Conservation (phyloP, 2,329 filamentous ascomycete genomes). For the Trichoderma polysporum region DNA sequence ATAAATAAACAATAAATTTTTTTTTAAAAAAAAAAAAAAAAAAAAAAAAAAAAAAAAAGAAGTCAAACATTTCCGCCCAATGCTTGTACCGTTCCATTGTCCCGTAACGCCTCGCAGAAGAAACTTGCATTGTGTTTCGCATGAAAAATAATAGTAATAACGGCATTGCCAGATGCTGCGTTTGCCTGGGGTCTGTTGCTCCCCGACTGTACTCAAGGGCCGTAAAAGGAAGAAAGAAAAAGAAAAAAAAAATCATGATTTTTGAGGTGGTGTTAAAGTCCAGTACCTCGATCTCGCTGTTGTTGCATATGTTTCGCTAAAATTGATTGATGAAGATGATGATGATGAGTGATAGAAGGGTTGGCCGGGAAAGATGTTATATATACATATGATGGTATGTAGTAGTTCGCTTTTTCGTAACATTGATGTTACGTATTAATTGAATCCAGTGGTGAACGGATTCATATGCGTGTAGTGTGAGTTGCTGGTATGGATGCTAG, state of each 20-base stretch:
- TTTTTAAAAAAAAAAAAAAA: too few relatives aligned
- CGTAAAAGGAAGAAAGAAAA: constrained; percentile 4
- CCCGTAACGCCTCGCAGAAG: constrained; percentile 22
- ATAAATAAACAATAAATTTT: too few relatives aligned
- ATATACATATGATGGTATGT: background rate
- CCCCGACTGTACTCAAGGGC: constrained; percentile 16
- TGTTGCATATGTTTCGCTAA: constrained; percentile 4
- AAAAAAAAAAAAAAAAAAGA: constrained; percentile 10
- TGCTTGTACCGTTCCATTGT: constrained; percentile 13
- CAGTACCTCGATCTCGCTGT: constrained; percentile 9
- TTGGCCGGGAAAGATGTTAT: background rate
- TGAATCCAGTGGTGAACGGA: background rate
- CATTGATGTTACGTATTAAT: background rate
- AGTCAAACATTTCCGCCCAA: constrained; percentile 16
- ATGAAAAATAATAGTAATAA: background rate
- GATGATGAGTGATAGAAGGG: background rate
- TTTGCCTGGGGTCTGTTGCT: constrained; percentile 19
- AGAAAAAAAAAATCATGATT: background rate
- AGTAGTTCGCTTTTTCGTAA: background rate
- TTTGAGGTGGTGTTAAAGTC: constrained; percentile 4
- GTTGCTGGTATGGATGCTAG: background rate
- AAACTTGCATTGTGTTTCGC: constrained; percentile 14
- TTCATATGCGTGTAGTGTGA: background rate
- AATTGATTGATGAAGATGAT: constrained; percentile 1
- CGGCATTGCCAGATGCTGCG: constrained; percentile 17